A percentile compares a stretch with the other conserved stretches of the same genome.
phyloP scores from a whole-genome alignment of 768 basidiomycete species.

The Candolleomyces eurysporus region DNA sequence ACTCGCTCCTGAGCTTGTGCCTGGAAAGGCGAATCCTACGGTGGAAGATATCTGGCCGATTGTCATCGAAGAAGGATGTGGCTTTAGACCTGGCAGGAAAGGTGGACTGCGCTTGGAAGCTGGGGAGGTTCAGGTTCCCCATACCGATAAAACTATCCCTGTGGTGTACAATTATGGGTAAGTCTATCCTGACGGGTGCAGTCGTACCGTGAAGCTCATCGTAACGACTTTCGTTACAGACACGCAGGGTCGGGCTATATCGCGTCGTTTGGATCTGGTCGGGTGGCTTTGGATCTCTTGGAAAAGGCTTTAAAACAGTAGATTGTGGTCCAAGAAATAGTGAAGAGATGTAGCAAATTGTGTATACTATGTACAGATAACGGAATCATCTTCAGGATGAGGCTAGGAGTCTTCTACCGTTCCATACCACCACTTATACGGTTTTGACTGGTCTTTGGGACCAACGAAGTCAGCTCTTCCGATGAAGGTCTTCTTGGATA shows the following conservation, averaged over 20 bases:
- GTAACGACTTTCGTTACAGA: constrained; percentile 2
- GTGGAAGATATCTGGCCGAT: constrained; percentile 49
- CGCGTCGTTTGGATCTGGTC: constrained; percentile 19
- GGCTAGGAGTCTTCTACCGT: neutral
- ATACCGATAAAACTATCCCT: constrained; percentile 15
- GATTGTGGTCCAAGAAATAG: neutral
- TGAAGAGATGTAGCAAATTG: neutral
- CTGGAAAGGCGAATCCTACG: constrained; percentile 36
- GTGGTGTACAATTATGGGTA: constrained; percentile 34
- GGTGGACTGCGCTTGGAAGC: constrained; percentile 60
- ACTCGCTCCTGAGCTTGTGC: constrained; percentile 53
- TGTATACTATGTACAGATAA: neutral
- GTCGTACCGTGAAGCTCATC: neutral
- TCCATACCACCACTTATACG: constrained; percentile 46
- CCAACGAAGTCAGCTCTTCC: constrained; percentile 45
- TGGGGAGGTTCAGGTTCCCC: constrained; percentile 3
- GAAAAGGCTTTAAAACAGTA: constrained; percentile 14
- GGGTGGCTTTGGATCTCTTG: constrained; percentile 16
- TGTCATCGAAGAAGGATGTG: constrained; percentile 53
- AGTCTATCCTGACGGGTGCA: constrained; percentile 8
- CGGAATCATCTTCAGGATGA: neutral
- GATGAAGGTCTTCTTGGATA: constrained; percentile 36
- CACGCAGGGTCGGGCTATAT: constrained; percentile 22
- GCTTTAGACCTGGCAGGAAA: constrained; percentile 52
- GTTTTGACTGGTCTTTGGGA: constrained; percentile 27